Evolutionary conservation across 495 filamentous ascomycete species (phyloP).

Genomic region (Chaetomium cochliodes): DNA sequence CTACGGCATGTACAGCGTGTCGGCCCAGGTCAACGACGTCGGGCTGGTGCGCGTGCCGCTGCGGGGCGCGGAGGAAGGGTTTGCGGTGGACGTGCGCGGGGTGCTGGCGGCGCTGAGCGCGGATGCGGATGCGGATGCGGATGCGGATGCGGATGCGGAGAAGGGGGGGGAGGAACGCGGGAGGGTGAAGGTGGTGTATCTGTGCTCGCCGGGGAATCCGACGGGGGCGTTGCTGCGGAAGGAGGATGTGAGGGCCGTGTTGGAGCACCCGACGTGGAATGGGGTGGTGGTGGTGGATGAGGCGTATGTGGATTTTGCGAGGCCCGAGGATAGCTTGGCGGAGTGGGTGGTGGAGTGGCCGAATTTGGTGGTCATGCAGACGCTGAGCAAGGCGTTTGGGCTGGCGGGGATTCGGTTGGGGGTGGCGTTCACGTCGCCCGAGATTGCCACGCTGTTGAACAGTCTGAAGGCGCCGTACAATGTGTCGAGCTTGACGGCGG

Average conservation of each 20-base stretch:
- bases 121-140: slow-evolving; percentile 41
- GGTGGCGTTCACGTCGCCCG: slow-evolving; percentile 58
- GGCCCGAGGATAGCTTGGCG: slow-evolving; percentile 75
- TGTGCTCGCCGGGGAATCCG: slow-evolving; percentile 94
- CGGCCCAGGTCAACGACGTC: slow-evolving; percentile 89
- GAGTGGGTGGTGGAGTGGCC: slow-evolving; percentile 91
- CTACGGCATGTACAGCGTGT: slow-evolving; percentile 97
- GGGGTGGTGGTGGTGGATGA: slow-evolving; percentile 92
- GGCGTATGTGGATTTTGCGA: slow-evolving; percentile 94
- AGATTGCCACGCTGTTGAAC: slow-evolving; percentile 72
- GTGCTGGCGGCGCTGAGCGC: slow-evolving; percentile 48
- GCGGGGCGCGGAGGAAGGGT: slow-evolving; percentile 51
- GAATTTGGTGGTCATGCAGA: slow-evolving; percentile 98
- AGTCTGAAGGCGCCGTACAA: slow-evolving; percentile 95
- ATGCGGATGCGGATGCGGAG: slow-evolving; percentile 71
- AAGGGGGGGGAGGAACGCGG: slow-evolving; percentile 26
- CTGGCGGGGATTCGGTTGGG: slow-evolving; percentile 86
- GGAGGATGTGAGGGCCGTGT: slow-evolving; percentile 66
- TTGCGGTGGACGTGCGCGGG: slow-evolving; percentile 66
- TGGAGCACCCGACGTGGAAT: slow-evolving; percentile 92
- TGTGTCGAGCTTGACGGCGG: slow-evolving; percentile 78
- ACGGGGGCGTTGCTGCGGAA: slow-evolving; percentile 77
- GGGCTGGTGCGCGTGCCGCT: slow-evolving; percentile 80
- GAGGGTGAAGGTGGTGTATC: slow-evolving; percentile 80
- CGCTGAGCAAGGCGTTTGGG: slow-evolving; percentile 92